These are phyloP conservation scores for Tuber magnatum DNA, from an alignment of 495 filamentous ascomycete genomes.

Conservation along the genomic window DNA sequence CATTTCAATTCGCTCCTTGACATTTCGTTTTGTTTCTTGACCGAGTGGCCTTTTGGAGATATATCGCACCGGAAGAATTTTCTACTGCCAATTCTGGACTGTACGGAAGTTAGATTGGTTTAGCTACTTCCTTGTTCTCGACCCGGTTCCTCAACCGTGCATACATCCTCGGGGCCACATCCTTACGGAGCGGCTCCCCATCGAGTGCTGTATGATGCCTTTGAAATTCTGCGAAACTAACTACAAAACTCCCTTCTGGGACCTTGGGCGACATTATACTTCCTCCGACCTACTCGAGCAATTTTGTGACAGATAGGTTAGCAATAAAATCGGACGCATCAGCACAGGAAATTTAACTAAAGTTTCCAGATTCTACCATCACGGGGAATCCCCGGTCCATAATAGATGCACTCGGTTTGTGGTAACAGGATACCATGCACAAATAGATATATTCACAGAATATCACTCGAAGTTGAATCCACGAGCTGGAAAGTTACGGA, in stretches of 20 bases:
- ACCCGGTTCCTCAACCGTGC: background rate
- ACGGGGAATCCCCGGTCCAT: background rate
- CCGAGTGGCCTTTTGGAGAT: background rate
- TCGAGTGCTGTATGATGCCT: background rate
- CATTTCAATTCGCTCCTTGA: background rate
- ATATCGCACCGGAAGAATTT: background rate
- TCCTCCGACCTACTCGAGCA: background rate
- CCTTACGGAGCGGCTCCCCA: background rate
- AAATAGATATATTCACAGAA: background rate
- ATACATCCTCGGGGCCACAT: background rate
- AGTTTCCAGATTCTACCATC: no score
- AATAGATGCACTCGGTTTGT: background rate
- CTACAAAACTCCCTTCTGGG: background rate
- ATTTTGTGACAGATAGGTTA: background rate
- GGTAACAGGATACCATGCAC: background rate
- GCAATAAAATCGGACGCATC: no score
- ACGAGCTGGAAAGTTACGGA: background rate
- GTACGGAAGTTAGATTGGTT: background rate
- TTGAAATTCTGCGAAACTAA: background rate
- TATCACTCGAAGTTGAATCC: background rate
- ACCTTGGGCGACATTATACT: rapidly evolving
- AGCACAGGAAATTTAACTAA: background rate
- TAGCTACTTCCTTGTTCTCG: background rate
- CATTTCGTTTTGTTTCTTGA: background rate
- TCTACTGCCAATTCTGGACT: background rate